phyloP scores from a whole-genome alignment of 345 rosid species.

The Physaria fendleri region DNA sequence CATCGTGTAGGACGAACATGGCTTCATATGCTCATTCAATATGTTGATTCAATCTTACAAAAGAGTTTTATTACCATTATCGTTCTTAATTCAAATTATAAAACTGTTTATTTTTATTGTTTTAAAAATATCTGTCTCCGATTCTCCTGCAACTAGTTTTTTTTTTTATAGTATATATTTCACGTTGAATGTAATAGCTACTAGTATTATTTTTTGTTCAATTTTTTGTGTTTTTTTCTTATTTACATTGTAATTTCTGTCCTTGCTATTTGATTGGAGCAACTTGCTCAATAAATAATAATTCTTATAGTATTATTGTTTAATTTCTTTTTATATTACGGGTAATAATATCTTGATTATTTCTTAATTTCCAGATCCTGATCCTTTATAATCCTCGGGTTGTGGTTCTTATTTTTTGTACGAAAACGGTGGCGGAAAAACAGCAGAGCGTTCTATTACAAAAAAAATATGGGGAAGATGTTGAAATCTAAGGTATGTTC shows the following conservation, averaged over 20 bases:
- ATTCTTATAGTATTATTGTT: slow-evolving; percentile 21
- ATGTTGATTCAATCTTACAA: slow-evolving; percentile 6
- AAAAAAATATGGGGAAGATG: slow-evolving; percentile 36
- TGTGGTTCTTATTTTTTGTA: slow-evolving; percentile 27
- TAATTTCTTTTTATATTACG: slow-evolving; percentile 3
- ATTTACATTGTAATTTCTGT: slow-evolving; percentile 24
- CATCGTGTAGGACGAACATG: slow-evolving; percentile 32
- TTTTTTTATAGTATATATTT: slow-evolving; percentile 25
- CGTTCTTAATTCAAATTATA: slow-evolving; percentile 4
- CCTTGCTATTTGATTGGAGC: slow-evolving; percentile 23
- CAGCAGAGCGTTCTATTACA: slow-evolving; percentile 30
- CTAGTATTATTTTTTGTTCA: slow-evolving; percentile 15
- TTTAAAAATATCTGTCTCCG: slow-evolving; percentile 20
- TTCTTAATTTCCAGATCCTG: slow-evolving; percentile 29
- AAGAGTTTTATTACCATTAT: not conserved
- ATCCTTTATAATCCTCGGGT: slow-evolving; percentile 21
- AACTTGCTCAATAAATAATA: slow-evolving; percentile 20
- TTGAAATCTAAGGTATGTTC: slow-evolving; percentile 50
- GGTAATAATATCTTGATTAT: slow-evolving; percentile 6
- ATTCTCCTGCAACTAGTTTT: slow-evolving; percentile 48
- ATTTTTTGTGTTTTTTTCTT: slow-evolving; percentile 9
- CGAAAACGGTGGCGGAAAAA: slow-evolving; percentile 30
- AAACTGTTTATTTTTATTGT: not conserved
- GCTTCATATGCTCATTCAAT: slow-evolving; percentile 13
- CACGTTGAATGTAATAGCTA: slow-evolving; percentile 24